Evolutionary conservation across 2,329 filamentous ascomycete genomes (phyloP).

Genomic region (Fonsecaea monophora): DNA sequence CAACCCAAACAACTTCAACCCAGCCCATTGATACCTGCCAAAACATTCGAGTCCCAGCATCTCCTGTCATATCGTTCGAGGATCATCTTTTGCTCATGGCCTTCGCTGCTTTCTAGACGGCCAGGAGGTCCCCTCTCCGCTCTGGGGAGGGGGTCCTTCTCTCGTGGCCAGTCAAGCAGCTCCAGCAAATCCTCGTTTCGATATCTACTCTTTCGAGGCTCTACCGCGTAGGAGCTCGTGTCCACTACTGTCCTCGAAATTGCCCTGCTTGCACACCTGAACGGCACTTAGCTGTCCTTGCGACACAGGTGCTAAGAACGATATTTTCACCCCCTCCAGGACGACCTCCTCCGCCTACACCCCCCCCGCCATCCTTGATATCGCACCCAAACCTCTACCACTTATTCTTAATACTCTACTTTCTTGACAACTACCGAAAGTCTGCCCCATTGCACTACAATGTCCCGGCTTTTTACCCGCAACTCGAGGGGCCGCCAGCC

Average conservation of each 20-base stretch:
- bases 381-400: constrained; percentile 15
- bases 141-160: constrained; percentile 21
- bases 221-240: constrained; percentile 44
- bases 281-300: constrained; percentile 42
- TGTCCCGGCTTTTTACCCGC: constrained; percentile 36
- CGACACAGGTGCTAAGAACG: constrained; percentile 39
- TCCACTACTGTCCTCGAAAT: constrained; percentile 63
- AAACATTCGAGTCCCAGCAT: constrained; percentile 24
- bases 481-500: constrained; percentile 37
- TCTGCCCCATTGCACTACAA: constrained; percentile 13
- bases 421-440: background rate
- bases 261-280: constrained; percentile 55
- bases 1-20: constrained; percentile 38
- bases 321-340: constrained; percentile 23
- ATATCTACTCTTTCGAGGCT: constrained; percentile 60
- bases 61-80: constrained; percentile 71
- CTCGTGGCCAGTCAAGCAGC: constrained; percentile 33
- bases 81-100: constrained; percentile 69
- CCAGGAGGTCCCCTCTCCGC: constrained; percentile 63
- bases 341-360: constrained; percentile 26
- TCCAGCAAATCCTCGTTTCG: constrained; percentile 41
- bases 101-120: constrained; percentile 90
- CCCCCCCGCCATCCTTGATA: constrained; percentile 23
- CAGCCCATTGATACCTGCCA: constrained; percentile 17
- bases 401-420: background rate